A percentile compares a stretch with the other conserved stretches of the same genome.
phyloP scores from a whole-genome alignment of 495 filamentous ascomycete species.

The Penicillium diatomitis region DNA sequence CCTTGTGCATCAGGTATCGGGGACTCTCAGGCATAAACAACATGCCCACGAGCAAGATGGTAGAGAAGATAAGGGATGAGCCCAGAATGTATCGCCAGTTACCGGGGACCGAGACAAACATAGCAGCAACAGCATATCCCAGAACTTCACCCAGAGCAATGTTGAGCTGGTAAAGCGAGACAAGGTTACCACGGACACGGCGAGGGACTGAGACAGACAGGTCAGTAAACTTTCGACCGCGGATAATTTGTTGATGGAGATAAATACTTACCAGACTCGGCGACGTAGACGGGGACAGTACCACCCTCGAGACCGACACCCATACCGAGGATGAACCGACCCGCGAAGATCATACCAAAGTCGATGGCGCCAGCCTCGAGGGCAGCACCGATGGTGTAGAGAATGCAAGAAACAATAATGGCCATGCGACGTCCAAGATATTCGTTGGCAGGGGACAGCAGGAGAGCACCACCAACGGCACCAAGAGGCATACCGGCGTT shows the following conservation, averaged over 20 bases:
- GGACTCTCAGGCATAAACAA: conserved; percentile 51
- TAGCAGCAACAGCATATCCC: conserved; percentile 52
- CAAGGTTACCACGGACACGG: conserved; percentile 49
- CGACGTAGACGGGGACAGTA: conserved; percentile 51
- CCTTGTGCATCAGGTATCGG: conserved; percentile 50
- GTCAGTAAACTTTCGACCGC: too few species aligned
- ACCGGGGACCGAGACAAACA: conserved; percentile 48
- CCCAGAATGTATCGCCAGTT: conserved; percentile 61
- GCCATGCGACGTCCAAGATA: conserved; percentile 48
- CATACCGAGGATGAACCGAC: conserved; percentile 49
- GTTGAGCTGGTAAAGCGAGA: conserved; percentile 54
- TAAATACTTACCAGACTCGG: conserved; percentile 29
- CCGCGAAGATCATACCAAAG: conserved; percentile 52
- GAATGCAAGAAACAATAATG: conserved; percentile 48
- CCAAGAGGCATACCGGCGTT: conserved; percentile 53
- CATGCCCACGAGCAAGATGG: conserved; percentile 50
- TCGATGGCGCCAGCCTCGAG: conserved; percentile 50
- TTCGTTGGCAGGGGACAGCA: conserved; percentile 49
- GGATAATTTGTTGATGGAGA: background rate
- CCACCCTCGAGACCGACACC: conserved; percentile 54
- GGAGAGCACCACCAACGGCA: conserved; percentile 49
- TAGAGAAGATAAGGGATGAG: conserved; percentile 53
- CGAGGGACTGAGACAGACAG: conserved; percentile 27
- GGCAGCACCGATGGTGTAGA: conserved; percentile 51
- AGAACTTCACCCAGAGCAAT: conserved; percentile 55